Percentiles rank a stretch among this genome's conserved stretches.
These are phyloP conservation scores for Penstemon barbatus DNA, from an alignment of 257 asterid genomes.

Conservation along the genomic window DNA sequence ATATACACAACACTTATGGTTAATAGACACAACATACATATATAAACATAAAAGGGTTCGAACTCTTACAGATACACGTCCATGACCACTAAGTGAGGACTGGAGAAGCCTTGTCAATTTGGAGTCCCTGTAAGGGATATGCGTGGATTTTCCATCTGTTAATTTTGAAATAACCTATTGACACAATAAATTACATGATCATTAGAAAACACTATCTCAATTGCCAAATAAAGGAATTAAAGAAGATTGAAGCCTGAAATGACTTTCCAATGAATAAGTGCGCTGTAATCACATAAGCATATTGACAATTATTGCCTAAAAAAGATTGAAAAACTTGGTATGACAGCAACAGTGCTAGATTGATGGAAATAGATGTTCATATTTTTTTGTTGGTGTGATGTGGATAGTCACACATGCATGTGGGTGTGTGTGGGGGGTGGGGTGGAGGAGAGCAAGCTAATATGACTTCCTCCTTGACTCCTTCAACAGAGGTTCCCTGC, in stretches of 20 bases:
- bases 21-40: slow-evolving; percentile 7
- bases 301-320: slow-evolving; percentile 7
- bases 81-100: slow-evolving; percentile 96
- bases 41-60: slow-evolving; percentile 26
- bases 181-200: slow-evolving; percentile 34
- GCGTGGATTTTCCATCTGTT: slow-evolving; percentile 87
- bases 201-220: slow-evolving; percentile 25
- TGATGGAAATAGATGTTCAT: slow-evolving; percentile 1
- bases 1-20: slow-evolving; percentile 13
- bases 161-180: slow-evolving; percentile 91
- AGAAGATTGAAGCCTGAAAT: slow-evolving; percentile 16
- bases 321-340: slow-evolving; percentile 1
- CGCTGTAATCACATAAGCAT: slow-evolving; percentile 13
- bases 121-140: slow-evolving; percentile 93
- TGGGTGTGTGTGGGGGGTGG: slow-evolving; percentile 3
- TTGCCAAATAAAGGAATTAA: slow-evolving; percentile 11
- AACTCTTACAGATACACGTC: slow-evolving; percentile 92
- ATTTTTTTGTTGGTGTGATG: too few relatives aligned
- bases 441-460: slow-evolving; percentile 32
- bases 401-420: too few relatives aligned
- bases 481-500: slow-evolving; percentile 97
- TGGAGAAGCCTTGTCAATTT: slow-evolving; percentile 98
- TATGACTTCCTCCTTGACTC: slow-evolving; percentile 96
- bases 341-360: slow-evolving; percentile 16
- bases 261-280: slow-evolving; percentile 16